phyloP scores from a whole-genome alignment of 352 stramenopile genomes.

The Phytophthora ohioensis region DNA sequence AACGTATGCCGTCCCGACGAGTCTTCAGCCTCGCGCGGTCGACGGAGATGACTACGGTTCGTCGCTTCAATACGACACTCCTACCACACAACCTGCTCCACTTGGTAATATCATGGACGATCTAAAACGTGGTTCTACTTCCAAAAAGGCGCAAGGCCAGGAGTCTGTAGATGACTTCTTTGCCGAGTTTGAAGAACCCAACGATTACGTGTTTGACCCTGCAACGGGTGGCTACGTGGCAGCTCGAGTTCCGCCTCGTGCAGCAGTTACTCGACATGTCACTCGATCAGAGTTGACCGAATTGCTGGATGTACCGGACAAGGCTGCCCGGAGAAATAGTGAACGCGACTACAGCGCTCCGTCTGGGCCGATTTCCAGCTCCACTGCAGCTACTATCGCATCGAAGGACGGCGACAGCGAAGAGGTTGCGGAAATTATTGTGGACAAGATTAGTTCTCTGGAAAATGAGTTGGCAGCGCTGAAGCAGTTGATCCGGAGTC shows the following conservation, averaged over 20 bases:
- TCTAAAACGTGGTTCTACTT: conserved; percentile 37
- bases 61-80: conserved; percentile 17
- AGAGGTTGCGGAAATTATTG: conserved; percentile 68
- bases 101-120: conserved; percentile 75
- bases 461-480: conserved; percentile 71
- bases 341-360: conserved; percentile 11
- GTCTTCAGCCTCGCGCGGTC: conserved; percentile 29
- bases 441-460: conserved; percentile 82
- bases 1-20: conserved; percentile 57
- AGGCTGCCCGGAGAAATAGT: not conserved
- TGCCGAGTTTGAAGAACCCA: conserved; percentile 75
- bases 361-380: not conserved
- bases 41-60: conserved; percentile 17
- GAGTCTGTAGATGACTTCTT: conserved; percentile 80
- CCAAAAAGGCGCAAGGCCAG: conserved; percentile 17
- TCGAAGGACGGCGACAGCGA: conserved; percentile 5
- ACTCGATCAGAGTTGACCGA: conserved; percentile 22
- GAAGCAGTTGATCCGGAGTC: conserved; percentile 72
- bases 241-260: conserved; percentile 19
- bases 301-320: not conserved
- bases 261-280: conserved; percentile 5
- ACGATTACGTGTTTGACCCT: conserved; percentile 82
- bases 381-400: conserved; percentile 2
- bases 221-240: conserved; percentile 66
- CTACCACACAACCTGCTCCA: conserved; percentile 9